Conservation (phyloP, 768 basidiomycete species). For the Auriculariales sp. region DNA sequence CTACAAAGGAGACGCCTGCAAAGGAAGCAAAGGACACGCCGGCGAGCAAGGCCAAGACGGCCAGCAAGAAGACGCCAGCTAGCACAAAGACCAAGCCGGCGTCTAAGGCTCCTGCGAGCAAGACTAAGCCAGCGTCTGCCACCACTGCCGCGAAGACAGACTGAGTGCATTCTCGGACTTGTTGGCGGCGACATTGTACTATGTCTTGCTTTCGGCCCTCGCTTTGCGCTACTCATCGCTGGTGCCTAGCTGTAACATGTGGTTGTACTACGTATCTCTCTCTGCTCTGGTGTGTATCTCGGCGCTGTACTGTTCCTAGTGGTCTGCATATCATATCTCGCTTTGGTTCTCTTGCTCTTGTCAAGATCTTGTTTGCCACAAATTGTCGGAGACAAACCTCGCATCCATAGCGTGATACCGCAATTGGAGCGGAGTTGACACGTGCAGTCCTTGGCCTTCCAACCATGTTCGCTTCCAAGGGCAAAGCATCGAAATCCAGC, state of each 20-base stretch:
- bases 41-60: constrained; percentile 12
- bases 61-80: constrained; percentile 14
- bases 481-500: constrained; percentile 23
- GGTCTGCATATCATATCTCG: no score
- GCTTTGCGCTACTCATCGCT: not conserved
- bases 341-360: no score
- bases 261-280: not conserved
- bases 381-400: no score
- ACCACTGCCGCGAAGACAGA: not conserved
- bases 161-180: not conserved
- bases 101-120: no score
- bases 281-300: not conserved
- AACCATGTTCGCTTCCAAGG: constrained; percentile 42
- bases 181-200: not conserved
- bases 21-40: constrained; percentile 42
- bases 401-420: no score
- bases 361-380: no score
- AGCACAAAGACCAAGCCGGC: not conserved
- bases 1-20: not conserved
- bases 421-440: no score
- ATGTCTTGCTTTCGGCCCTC: not conserved
- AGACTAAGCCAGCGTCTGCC: no score
- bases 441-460: no score
- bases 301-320: no score
- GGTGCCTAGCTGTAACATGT: not conserved